Base-by-base conservation (phyloP, 2,329 filamentous ascomycete genomes). In the Trichophyton equinum region DNA sequence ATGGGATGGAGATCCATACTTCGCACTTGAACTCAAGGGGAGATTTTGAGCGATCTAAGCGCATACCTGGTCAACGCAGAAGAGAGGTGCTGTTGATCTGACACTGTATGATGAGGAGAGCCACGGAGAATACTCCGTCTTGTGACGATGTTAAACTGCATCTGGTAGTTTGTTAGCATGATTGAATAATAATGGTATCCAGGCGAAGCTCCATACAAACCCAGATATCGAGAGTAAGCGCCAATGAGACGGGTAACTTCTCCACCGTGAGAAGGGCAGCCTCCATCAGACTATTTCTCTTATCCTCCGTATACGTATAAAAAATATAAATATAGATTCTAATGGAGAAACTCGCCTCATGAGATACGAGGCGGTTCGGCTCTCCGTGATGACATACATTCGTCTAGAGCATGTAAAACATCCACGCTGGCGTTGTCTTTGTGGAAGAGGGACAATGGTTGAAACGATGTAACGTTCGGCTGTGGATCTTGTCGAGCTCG, bases 381-480 rank as follows among this genome's bases (percentile, higher is more conserved):
- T 55, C 49, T 55, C 49, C 49, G 49, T 36, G 27, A 55, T 55
- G 49, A 55, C 49, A 55, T 55, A 55, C 49, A 55, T 55, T 51
- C 13, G 25, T 55, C 49, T 55, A 18, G 30, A 55, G 49, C 49
- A 55, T 55, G 49, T 55, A 55, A 11, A 36, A 55, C 49, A 55
- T 55, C 49, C 40, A 25, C 44, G 20, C 44, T 47, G 44, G 44
- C 20, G 46, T 22, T 22, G 46, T 30, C 11, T 20, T 20, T 25
- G 46, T 47, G 44, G 9, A 25, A 22, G 20, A 44, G 11, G 30
- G n/a, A n/a, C 27, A 6, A 15, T 9, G 27, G 49, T 30, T 2
- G 27, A 33, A 18, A 55, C 49, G 49, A 55, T 55, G 49, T 55
- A 55, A 55, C 49, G 49, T 55, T 55, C 49, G 30, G 49, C 49